Base-by-base conservation (phyloP, 2,329 filamentous ascomycete genomes). In the Tolypocladium inflatum region DNA sequence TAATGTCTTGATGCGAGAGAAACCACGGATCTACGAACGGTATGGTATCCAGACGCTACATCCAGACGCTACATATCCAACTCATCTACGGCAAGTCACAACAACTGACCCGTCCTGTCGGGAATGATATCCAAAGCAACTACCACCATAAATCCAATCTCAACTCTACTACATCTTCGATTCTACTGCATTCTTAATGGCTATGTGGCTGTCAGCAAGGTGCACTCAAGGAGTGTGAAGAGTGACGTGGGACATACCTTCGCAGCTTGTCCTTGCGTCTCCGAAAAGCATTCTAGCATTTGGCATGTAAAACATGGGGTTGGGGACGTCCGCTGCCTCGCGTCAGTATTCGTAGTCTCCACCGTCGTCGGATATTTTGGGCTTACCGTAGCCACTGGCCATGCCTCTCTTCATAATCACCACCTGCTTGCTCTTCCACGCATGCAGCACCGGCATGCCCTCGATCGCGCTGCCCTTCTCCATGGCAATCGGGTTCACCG, bases 231-330 rank as follows among this genome's bases (percentile, higher is more conserved):
- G 26, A n/a, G 4, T 21, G 33, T 1, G 8, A 33, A n/a, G 21
- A 19, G 30, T 2, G 30, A 11, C 8, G 11, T 3, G 13, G 9
- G 2, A 19, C 83, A 70, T 67, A 88, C 86, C 89, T 76, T 94
- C 90, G 68, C 89, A 93, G 59, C 87, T 89, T 60, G 84, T 81
- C 76, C 90, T 93, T 23, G 91, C 91, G 75, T 96, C 91, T 33
- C 91, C 91, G 74, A 96, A 96, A 59, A 96, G 72, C 91, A 96
- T 96, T 75, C 88, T 89, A 2, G 91, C 91, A 55, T 88, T 88
- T 4, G 89, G 87, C 88, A 92, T 93, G 73, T 87, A 94, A 73
- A 95, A 94, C 90, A 96, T 92, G 1, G 91, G 91, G 69, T 96
- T 96, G 13, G 88, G 89, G 11, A 96, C 90, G 73, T 96, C 91